phyloP scores from a whole-genome alignment of 108 stramenopile genomes.

The Pseudonitzschia pungens region DNA sequence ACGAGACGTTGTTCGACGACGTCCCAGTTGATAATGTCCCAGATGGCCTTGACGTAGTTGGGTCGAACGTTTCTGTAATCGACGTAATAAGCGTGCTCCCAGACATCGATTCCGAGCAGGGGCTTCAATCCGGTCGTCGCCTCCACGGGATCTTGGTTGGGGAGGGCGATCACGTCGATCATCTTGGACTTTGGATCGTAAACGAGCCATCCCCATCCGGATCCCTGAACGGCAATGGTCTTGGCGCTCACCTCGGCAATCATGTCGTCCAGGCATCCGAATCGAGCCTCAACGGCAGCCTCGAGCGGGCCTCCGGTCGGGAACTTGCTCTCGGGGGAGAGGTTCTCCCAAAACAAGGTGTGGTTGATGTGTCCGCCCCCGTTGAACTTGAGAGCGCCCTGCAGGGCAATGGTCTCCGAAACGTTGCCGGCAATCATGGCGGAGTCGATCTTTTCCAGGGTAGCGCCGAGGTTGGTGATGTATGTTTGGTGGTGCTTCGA shows the following conservation, averaged over 20 bases:
- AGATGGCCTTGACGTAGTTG: constrained; percentile 94
- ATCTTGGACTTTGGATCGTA: constrained; percentile 76
- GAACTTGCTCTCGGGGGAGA: constrained; percentile 31
- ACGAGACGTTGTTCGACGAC: constrained; percentile 73
- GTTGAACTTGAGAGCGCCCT: constrained; percentile 95
- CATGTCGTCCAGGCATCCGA: constrained; percentile 82
- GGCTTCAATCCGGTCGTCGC: constrained; percentile 98
- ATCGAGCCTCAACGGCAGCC: constrained; percentile 71
- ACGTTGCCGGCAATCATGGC: constrained; percentile 78
- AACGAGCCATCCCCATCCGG: constrained; percentile 99
- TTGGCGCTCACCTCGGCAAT: constrained; percentile 72
- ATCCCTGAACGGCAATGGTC: constrained; percentile 94
- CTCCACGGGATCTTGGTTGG: constrained; percentile 97
- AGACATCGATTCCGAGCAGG: constrained; percentile 97
- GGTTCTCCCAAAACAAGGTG: constrained; percentile 97
- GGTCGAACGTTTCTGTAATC: constrained; percentile 97
- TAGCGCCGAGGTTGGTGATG: constrained; percentile 89
- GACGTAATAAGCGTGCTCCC: constrained; percentile 93
- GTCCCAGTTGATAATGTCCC: constrained; percentile 91
- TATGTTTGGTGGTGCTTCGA: constrained; percentile 94
- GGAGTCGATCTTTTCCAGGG: constrained; percentile 85
- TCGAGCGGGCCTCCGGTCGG: constrained; percentile 62
- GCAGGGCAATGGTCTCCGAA: constrained; percentile 67
- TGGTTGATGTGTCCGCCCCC: constrained; percentile 99
- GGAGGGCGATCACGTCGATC: constrained; percentile 84